phyloP scores from a whole-genome alignment of 2,329 filamentous ascomycete genomes.

The Penicillium expansum region DNA sequence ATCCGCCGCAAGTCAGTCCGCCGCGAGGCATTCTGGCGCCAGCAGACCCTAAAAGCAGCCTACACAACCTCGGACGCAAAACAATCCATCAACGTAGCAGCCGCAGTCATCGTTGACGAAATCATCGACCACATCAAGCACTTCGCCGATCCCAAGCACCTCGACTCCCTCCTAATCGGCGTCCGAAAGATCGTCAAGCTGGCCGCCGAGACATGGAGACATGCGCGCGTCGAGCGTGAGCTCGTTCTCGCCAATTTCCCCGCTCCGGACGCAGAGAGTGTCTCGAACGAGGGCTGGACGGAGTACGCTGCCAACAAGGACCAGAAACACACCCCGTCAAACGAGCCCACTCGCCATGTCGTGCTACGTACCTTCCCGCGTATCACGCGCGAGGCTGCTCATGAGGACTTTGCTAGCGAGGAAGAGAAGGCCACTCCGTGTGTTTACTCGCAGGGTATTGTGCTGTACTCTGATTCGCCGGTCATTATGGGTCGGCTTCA shows the following conservation, averaged over 20 bases:
- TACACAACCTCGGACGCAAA: constrained; percentile 58
- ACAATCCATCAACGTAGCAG: constrained; percentile 55
- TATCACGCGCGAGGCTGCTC: constrained; percentile 52
- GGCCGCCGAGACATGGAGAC: constrained; percentile 58
- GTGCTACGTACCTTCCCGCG: constrained; percentile 53
- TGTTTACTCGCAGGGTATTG: constrained; percentile 50
- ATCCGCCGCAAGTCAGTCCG: constrained; percentile 57
- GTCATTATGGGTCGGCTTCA: constrained; percentile 40
- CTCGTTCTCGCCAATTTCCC: constrained; percentile 54
- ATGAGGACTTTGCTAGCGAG: constrained; percentile 48
- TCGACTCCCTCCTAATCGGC: constrained; percentile 51
- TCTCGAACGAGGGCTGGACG: constrained; percentile 37
- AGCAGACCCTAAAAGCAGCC: constrained; percentile 57
- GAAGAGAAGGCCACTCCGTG: constrained; percentile 44
- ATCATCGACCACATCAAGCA: constrained; percentile 55
- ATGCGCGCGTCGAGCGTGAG: constrained; percentile 56
- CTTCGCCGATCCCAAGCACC: constrained; percentile 51
- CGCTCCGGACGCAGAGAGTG: constrained; percentile 35
- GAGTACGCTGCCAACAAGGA: constrained; percentile 34
- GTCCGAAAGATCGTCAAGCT: constrained; percentile 57
- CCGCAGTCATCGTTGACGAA: constrained; percentile 56
- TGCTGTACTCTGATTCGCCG: constrained; percentile 51
- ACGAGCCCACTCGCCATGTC: constrained; percentile 40
- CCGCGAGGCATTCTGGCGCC: constrained; percentile 58
- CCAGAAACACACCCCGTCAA: constrained; percentile 10